Conservation (phyloP, 1,139 yeast genomes). For the Kluyveromyces marxianus region DNA sequence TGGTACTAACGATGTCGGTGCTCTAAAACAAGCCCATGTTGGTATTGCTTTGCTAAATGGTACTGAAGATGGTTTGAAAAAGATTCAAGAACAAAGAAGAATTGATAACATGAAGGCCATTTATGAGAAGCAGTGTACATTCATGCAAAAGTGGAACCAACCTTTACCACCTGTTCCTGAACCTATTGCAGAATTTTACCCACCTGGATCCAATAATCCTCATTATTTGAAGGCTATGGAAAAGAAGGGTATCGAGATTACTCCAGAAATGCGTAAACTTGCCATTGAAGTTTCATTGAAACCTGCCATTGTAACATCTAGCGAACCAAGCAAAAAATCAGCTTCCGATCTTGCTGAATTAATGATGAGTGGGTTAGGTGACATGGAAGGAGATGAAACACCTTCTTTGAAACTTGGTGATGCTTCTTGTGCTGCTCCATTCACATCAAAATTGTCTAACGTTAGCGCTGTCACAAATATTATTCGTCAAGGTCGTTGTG, state of each 20-base stretch:
- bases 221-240: conserved; percentile 81
- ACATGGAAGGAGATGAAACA: conserved; percentile 73
- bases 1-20: conserved; percentile 99
- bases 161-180: conserved; percentile 82
- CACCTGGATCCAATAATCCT: conserved; percentile 92
- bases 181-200: conserved; percentile 85
- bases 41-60: conserved; percentile 97
- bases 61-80: conserved; percentile 89
- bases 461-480: conserved; percentile 91
- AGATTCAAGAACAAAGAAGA: conserved; percentile 74
- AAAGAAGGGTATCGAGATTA: conserved; percentile 67
- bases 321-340: conserved; percentile 30
- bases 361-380: conserved; percentile 63
- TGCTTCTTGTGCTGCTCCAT: conserved; percentile 99
- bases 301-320: conserved; percentile 28
- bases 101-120: conserved; percentile 57
- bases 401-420: conserved; percentile 94
- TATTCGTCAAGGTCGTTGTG: conserved; percentile 97
- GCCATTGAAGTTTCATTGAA: conserved; percentile 37
- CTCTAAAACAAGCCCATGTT: conserved; percentile 94
- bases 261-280: conserved; percentile 55
- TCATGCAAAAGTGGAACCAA: conserved; percentile 75
- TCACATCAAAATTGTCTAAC: conserved; percentile 87
- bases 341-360: conserved; percentile 65
- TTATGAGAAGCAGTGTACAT: conserved; percentile 76